Evolutionary conservation across 176 grass and related monocot genomes (phyloP).

Genomic region (Musa beccarii): DNA sequence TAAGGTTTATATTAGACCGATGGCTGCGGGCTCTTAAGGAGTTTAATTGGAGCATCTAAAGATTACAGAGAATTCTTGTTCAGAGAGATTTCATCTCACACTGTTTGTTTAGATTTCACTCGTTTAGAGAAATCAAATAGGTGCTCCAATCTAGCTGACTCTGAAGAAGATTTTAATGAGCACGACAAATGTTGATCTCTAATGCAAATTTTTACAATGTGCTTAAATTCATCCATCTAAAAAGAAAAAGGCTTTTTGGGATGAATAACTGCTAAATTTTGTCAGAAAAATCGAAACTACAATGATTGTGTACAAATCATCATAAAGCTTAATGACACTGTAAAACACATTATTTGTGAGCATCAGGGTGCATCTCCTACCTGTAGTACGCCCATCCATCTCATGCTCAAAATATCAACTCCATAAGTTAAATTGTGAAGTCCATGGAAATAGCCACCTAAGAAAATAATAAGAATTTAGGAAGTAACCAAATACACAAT

Average conservation of each 20-base stretch:
- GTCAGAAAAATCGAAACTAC: too few species aligned
- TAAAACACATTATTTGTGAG: neutral
- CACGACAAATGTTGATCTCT: too few species aligned
- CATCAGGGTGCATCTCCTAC: conserved; percentile 20
- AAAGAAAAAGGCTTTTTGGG: neutral
- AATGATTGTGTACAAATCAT: neutral
- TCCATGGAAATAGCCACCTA: conserved; percentile 73
- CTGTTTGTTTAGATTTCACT: neutral
- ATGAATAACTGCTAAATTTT: too few species aligned
- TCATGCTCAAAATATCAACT: conserved; percentile 47
- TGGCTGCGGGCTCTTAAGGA: neutral
- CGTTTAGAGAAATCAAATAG: neutral
- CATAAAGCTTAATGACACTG: neutral
- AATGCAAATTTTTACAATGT: too few species aligned
- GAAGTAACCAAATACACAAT: neutral
- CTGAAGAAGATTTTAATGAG: too few species aligned
- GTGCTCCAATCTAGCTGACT: neutral
- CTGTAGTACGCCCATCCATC: conserved; percentile 72
- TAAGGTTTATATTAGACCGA: neutral
- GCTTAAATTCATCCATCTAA: neutral
- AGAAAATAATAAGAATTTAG: neutral
- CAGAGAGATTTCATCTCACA: too few species aligned
- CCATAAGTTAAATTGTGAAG: conserved; percentile 45
- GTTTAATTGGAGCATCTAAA: neutral
- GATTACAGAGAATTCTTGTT: neutral